Evolutionary conservation across 1,284 basidiomycete genomes (phyloP), one percentile per base, ranked within the genome.

Genomic region (Boletus calvinii): DNA sequence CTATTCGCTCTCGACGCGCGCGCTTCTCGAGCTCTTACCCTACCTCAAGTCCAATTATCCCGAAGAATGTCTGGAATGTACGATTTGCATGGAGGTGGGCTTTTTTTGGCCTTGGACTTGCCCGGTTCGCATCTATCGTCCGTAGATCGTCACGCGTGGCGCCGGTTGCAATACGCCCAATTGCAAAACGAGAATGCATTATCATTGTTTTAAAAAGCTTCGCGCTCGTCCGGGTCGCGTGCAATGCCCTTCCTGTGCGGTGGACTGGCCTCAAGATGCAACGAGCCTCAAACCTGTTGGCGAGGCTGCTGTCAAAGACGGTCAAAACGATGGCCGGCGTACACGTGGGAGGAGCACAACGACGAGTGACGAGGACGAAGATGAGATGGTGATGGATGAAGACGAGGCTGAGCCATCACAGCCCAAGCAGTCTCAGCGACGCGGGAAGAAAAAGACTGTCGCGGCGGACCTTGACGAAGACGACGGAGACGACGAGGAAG

Each of bases 1-100:
- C 13, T 92, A 91, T 62, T 85, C 88, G 2, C 79, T 95, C 1
- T 85, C 90, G 0, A 76, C 84, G 1, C 85, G 93, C 3, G 77
- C 90, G 0, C 63, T 92, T 11, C 70, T 91, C 18, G 92, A 95
- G 63, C 80, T 95, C 9, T 70, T 76, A 15, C 76, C 78, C 1
- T 95, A 94, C 64, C 77, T 95, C 48, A 84, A 83, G 59, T 77
- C 80, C 22, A 85, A 83, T 13, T 95, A 87, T 65, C 76, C 84
- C 0, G 83, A 90, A 5, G 83, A 86, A 41, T 68, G 84, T n/a
- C 62, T 83, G 1, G 85, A 89, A 58, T 94, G 92, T 62, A 80
- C 79, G 2, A 78, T 86, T 46, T 95, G 92, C 73, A 70, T 80
- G 58, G 86, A 90, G 69, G 83, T 89, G 55, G 74, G 42, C 20